Conservation (phyloP, 805 yeast genomes). For the Candida nitratophila region DNA sequence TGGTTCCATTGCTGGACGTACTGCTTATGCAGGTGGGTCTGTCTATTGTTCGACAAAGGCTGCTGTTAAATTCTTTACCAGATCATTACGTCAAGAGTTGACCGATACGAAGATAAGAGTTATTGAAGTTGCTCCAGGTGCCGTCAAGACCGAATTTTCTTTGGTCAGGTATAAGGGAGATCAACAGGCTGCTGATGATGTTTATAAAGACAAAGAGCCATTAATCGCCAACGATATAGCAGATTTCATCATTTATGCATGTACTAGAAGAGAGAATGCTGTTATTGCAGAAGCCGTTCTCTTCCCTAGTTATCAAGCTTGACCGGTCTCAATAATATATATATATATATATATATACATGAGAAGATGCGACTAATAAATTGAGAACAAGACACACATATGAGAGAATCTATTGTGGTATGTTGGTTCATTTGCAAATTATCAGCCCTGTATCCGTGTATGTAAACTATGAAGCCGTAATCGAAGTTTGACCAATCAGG, state of each 20-base stretch:
- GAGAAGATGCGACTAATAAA: too few species aligned
- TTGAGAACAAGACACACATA: too few species aligned
- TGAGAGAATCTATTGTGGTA: too few species aligned
- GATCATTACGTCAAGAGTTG: conserved; percentile 52
- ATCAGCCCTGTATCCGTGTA: too few species aligned
- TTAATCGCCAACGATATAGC: conserved; percentile 68
- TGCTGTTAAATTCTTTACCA: conserved; percentile 64
- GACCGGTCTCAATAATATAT: too few species aligned
- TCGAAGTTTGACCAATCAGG: too few species aligned
- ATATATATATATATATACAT: conserved; percentile 30
- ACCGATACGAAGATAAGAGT: conserved; percentile 52
- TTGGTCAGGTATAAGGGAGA: conserved; percentile 61
- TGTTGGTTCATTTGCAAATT: too few species aligned
- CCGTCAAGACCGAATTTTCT: conserved; percentile 74
- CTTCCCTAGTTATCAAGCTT: conserved; percentile 82
- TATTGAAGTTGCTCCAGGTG: conserved; percentile 72
- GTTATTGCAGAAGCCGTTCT: conserved; percentile 83
- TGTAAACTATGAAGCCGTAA: too few species aligned
- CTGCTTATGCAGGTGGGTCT: conserved; percentile 72
- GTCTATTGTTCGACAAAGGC: conserved; percentile 73
- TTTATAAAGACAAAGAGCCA: conserved; percentile 65
- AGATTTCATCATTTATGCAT: conserved; percentile 60
- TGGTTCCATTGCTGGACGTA: conserved; percentile 77
- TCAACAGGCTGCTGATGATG: conserved; percentile 49
- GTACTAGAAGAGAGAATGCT: conserved; percentile 61